Evolutionary conservation across 805 yeast genomes (phyloP).

Genomic region (Cyberlindnera bimundalis): DNA sequence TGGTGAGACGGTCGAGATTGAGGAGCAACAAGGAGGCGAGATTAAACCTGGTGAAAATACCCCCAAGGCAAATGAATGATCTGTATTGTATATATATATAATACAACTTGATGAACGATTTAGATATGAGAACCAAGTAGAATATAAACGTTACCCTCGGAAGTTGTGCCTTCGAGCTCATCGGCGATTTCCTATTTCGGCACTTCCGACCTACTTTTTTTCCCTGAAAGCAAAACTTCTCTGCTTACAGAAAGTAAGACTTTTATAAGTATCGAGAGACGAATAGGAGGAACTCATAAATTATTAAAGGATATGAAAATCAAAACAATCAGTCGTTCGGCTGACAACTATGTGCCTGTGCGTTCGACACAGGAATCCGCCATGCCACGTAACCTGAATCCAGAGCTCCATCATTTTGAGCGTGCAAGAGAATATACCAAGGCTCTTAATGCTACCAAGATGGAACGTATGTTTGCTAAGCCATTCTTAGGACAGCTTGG

Average conservation of each 20-base stretch:
- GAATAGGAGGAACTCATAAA: too few relatives aligned
- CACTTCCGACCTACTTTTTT: background rate
- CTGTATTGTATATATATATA: background rate
- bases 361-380: slow-evolving; percentile 85
- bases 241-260: background rate
- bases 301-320: too few relatives aligned
- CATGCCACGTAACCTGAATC: slow-evolving; percentile 84
- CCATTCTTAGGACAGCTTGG: slow-evolving; percentile 97
- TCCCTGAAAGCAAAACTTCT: slow-evolving; percentile 1
- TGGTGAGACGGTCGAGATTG: background rate
- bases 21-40: slow-evolving; percentile 15
- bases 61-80: background rate
- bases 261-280: too few relatives aligned
- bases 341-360: slow-evolving; percentile 91
- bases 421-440: slow-evolving; percentile 94
- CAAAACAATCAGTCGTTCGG: slow-evolving; percentile 49
- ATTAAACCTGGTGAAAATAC: slow-evolving; percentile 7
- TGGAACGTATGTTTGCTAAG: slow-evolving; percentile 96
- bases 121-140: too few relatives aligned
- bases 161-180: background rate
- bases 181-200: slow-evolving; percentile 1
- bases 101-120: too few relatives aligned
- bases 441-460: slow-evolving; percentile 90
- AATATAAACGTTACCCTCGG: too few relatives aligned
- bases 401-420: slow-evolving; percentile 95